These are phyloP conservation scores for Omphalea diandra DNA, from an alignment of 441 rosid genomes.

Conservation along the genomic window DNA sequence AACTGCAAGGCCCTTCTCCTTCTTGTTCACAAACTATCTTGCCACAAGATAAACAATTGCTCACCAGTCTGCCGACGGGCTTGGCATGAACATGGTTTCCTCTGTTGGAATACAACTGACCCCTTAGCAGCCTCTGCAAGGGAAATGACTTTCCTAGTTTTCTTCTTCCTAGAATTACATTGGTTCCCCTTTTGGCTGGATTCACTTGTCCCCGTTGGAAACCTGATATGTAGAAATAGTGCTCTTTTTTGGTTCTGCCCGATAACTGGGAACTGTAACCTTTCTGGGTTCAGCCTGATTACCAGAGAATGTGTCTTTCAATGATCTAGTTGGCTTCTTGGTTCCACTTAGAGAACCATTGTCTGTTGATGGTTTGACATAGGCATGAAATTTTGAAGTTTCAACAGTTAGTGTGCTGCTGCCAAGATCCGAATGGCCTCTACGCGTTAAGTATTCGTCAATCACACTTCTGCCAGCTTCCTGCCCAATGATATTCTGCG, in stretches of 20 bases:
- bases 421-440: constrained; percentile 53
- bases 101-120: constrained; percentile 84
- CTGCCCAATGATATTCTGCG: constrained; percentile 77
- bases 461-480: constrained; percentile 66
- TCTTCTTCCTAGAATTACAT: constrained; percentile 69
- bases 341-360: constrained; percentile 40
- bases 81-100: constrained; percentile 89
- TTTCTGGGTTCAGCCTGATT: constrained; percentile 38
- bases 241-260: constrained; percentile 32
- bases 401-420: constrained; percentile 34
- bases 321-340: constrained; percentile 43
- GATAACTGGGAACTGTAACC: constrained; percentile 22
- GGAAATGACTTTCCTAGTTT: constrained; percentile 75
- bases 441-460: constrained; percentile 64
- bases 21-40: constrained; percentile 95
- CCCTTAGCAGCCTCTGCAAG: constrained; percentile 95
- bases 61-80: constrained; percentile 71
- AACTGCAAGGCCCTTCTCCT: constrained; percentile 91
- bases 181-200: constrained; percentile 41
- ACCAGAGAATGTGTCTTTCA: constrained; percentile 41
- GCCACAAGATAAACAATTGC: constrained; percentile 97
- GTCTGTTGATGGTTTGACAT: constrained; percentile 69
- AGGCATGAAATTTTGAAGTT: constrained; percentile 59
- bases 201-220: constrained; percentile 26
- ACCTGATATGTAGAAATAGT: constrained; percentile 19